Percentiles rank a stretch among this genome's conserved stretches.
Conservation (phyloP, 495 filamentous ascomycete genomes). For the Astrocystis sublimbata region DNA sequence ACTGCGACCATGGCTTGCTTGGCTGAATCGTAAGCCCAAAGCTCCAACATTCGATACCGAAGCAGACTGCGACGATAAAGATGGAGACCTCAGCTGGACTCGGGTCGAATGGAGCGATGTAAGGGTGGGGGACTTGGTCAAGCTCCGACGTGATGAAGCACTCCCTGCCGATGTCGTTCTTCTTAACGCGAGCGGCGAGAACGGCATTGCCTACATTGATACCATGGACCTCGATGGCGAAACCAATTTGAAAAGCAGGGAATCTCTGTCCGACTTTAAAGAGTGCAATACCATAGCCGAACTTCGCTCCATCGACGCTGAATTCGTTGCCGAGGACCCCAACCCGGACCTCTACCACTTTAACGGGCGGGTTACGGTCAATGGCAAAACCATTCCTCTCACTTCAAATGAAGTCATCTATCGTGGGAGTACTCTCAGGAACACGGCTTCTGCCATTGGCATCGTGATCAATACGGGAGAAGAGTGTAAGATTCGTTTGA, state of each 20-base stretch:
- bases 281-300: conserved; percentile 61
- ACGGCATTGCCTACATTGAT: conserved; percentile 82
- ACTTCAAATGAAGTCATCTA: conserved; percentile 81
- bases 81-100: conserved; percentile 54
- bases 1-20: conserved; percentile 22
- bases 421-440: conserved; percentile 79
- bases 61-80: conserved; percentile 19
- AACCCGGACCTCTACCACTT: conserved; percentile 87
- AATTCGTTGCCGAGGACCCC: conserved; percentile 77
- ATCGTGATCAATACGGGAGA: conserved; percentile 88
- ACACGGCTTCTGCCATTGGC: conserved; percentile 68
- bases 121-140: conserved; percentile 79
- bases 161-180: conserved; percentile 80
- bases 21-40: conserved; percentile 2
- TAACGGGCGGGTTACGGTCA: conserved; percentile 70
- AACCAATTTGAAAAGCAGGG: conserved; percentile 78
- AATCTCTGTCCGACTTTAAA: conserved; percentile 44
- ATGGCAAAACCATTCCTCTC: conserved; percentile 66
- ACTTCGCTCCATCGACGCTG: conserved; percentile 47
- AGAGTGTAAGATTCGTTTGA: conserved; percentile 91
- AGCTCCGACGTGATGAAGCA: conserved; percentile 71
- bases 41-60: neutral
- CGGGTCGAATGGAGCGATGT: conserved; percentile 76
- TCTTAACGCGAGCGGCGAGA: conserved; percentile 71
- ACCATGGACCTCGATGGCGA: conserved; percentile 97